phyloP scores from a whole-genome alignment of 306 rosid species.

The Dryas alaskensis region DNA sequence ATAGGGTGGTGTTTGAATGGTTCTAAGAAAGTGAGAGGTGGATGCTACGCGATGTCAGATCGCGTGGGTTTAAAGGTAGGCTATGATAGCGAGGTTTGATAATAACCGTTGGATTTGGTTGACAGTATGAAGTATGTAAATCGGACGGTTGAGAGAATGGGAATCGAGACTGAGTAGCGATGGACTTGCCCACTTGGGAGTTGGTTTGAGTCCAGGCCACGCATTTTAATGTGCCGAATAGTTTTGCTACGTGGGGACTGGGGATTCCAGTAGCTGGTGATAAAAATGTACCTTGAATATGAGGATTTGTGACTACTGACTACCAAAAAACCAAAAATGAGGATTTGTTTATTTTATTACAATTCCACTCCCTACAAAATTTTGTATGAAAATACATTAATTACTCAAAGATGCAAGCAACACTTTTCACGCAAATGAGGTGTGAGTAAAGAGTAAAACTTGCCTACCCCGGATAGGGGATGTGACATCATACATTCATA shows the following conservation, averaged over 20 bases:
- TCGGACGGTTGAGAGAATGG: not conserved
- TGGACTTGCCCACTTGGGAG: not conserved
- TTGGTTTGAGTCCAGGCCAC: constrained; percentile 2
- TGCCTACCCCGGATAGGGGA: too few species aligned
- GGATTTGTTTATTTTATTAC: not conserved
- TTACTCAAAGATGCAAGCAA: too few species aligned
- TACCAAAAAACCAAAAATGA: too few species aligned
- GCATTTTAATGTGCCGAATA: constrained; percentile 20
- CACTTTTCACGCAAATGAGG: too few species aligned
- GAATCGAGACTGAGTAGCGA: not conserved
- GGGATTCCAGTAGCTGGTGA: constrained; percentile 21
- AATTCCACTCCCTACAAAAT: too few species aligned
- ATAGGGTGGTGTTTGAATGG: constrained; percentile 24
- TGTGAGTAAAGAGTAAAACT: too few species aligned
- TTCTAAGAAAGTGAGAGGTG: not conserved
- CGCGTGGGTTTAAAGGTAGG: not conserved
- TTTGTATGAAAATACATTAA: too few species aligned
- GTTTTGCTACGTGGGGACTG: constrained; percentile 14
- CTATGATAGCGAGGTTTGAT: not conserved
- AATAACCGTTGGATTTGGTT: not conserved
- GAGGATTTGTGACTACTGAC: not conserved
- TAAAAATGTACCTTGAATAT: constrained; percentile 12
- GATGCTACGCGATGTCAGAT: not conserved
- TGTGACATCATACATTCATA: too few species aligned
- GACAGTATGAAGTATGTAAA: not conserved